A percentile compares a stretch with the other conserved stretches of the same genome.
Conservation (phyloP, 2,329 filamentous ascomycete genomes). For the Parastagonospora nodorum region DNA sequence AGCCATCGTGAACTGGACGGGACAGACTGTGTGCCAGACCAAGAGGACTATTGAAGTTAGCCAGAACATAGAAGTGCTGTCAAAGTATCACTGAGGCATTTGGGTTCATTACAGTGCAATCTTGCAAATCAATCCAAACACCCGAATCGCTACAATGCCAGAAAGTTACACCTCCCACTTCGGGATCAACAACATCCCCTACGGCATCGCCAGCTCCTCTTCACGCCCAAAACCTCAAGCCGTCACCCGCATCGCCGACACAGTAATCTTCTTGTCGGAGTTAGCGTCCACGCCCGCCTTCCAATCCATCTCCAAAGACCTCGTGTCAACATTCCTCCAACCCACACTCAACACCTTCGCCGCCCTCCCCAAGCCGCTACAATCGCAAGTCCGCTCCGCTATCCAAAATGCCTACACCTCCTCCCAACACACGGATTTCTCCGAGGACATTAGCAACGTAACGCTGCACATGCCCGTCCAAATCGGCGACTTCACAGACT, state of each 20-base stretch:
- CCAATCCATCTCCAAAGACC: constrained; percentile 18
- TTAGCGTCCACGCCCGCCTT: constrained; percentile 39
- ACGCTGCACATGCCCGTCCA: constrained; percentile 60
- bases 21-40: no score
- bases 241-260: constrained; percentile 58
- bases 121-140: neutral
- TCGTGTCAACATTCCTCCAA: constrained; percentile 33
- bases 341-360: constrained; percentile 56
- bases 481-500: constrained; percentile 64
- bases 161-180: constrained; percentile 34
- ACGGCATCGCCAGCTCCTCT: constrained; percentile 34
- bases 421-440: constrained; percentile 13
- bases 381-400: constrained; percentile 48
- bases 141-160: constrained; percentile 14
- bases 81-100: no score
- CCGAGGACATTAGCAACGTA: constrained; percentile 48
- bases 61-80: no score
- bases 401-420: constrained; percentile 45
- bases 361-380: constrained; percentile 48
- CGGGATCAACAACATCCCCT: constrained; percentile 38
- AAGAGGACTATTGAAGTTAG: no score
- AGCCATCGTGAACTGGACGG: no score
- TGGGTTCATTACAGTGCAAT: no score
- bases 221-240: constrained; percentile 45
- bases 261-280: constrained; percentile 58